These are phyloP conservation scores for Psilocybe cyanescens DNA, from an alignment of 768 basidiomycete species.

Conservation along the genomic window DNA sequence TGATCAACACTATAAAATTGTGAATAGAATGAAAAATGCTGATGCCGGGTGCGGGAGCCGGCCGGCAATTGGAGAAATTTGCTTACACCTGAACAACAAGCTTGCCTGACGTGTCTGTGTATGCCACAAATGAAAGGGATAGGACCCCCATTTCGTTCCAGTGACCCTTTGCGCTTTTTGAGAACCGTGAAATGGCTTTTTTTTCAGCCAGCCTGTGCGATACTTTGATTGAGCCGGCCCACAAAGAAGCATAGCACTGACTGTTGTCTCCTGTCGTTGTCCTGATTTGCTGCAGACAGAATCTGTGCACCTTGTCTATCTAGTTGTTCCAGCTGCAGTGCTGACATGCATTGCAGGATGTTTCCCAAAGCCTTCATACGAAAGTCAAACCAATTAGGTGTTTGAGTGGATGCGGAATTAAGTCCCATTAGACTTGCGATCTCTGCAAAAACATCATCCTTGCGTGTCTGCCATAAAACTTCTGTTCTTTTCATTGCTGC, in stretches of 20 bases:
- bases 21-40: no score
- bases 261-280: not conserved
- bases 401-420: not conserved
- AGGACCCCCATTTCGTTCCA: no score
- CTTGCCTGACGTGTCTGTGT: no score
- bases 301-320: not conserved
- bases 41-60: no score
- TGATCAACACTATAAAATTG: no score
- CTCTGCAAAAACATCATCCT: not conserved
- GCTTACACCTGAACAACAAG: no score
- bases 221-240: no score
- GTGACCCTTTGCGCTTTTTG: no score
- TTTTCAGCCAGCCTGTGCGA: no score
- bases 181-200: no score
- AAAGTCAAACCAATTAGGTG: not conserved
- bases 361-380: not conserved
- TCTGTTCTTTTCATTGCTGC: not conserved
- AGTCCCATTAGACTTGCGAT: not conserved
- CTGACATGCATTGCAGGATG: not conserved
- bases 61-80: no score
- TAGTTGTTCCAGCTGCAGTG: not conserved
- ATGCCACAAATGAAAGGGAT: no score
- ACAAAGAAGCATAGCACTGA: not conserved
- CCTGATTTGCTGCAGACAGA: not conserved
- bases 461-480: not conserved